A percentile compares a stretch with the other conserved stretches of the same genome.
Conservation (phyloP, 225 moss, liverwort and hornwort species). For the Straminergon stramineum region DNA sequence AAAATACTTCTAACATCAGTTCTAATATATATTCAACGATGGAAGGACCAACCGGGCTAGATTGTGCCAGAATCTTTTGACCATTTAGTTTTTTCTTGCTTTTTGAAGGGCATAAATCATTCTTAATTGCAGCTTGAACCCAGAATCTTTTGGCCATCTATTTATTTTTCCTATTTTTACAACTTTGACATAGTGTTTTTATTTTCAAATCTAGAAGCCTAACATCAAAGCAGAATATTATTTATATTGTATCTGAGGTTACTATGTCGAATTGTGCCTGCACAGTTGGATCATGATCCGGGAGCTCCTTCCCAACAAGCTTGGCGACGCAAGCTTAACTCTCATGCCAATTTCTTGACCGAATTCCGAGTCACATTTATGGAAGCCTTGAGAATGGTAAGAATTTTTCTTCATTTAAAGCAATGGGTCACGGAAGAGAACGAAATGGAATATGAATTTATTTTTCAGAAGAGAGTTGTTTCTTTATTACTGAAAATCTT, state of each 20-base stretch:
- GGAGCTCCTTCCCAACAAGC: conserved; percentile 79
- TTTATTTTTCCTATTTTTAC: neutral
- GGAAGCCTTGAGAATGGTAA: conserved; percentile 85
- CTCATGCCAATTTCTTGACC: conserved; percentile 65
- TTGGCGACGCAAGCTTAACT: conserved; percentile 93
- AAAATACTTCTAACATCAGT: neutral
- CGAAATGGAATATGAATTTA: neutral
- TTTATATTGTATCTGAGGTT: neutral
- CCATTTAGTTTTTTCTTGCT: neutral
- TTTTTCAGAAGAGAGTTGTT: neutral
- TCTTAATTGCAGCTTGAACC: neutral
- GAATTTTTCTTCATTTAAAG: neutral
- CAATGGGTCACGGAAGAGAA: neutral
- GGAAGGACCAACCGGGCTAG: neutral
- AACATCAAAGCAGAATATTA: neutral
- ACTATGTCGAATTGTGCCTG: neutral
- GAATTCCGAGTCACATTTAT: conserved; percentile 93
- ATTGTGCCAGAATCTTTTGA: neutral
- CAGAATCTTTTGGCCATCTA: neutral
- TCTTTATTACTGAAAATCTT: neutral
- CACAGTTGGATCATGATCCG: conserved; percentile 82
- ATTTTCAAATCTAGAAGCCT: neutral
- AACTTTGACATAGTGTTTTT: neutral
- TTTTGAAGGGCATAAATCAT: neutral
- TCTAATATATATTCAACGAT: neutral